Percentiles rank a stretch among this genome's conserved stretches.
These are phyloP conservation scores for Catharanthus roseus DNA, from an alignment of 257 asterid species.

Conservation along the genomic window DNA sequence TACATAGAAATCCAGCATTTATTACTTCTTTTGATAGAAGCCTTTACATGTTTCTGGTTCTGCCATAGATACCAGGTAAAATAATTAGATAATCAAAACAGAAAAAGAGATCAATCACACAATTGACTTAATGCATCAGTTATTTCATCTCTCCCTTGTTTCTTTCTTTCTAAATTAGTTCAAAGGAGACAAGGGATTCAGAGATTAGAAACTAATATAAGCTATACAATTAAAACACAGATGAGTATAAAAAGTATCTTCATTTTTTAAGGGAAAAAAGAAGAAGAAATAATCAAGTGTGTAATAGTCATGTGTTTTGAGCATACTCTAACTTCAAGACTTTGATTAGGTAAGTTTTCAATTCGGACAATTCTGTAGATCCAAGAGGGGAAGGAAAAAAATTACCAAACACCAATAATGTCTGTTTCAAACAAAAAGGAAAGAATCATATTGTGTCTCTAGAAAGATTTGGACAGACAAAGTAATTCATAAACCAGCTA, in stretches of 20 bases:
- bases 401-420: neutral
- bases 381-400: neutral
- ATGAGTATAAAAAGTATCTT: neutral
- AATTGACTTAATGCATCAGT: neutral
- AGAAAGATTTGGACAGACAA: neutral
- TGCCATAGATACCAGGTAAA: conserved; percentile 10
- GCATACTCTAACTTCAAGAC: neutral
- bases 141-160: neutral
- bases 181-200: neutral
- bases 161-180: neutral
- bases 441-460: neutral
- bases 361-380: neutral
- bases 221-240: neutral
- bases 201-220: conserved; percentile 1
- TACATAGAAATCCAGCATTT: neutral
- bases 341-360: too few species aligned
- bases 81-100: neutral
- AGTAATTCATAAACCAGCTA: neutral
- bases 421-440: neutral
- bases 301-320: neutral
- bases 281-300: neutral
- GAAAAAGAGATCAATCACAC: neutral
- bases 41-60: conserved; percentile 59
- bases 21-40: conserved; percentile 81
- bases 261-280: too few species aligned